Conservation (phyloP, 306 rosid species). For the Sechiopsis laciniata region DNA sequence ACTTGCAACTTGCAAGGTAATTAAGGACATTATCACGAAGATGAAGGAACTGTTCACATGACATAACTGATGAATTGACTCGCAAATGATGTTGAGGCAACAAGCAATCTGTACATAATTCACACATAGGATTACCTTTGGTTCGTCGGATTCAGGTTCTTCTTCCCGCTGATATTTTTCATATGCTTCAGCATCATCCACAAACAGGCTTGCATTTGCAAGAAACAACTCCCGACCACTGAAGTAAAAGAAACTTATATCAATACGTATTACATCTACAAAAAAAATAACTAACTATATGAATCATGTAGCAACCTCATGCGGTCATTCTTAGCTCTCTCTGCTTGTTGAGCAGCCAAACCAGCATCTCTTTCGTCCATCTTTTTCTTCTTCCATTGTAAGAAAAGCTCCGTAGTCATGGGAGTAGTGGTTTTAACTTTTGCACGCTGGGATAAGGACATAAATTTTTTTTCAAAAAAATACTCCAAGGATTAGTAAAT, state of each 20-base stretch:
- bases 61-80: neutral
- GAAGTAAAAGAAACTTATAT: conserved; percentile 23
- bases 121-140: conserved; percentile 41
- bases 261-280: neutral
- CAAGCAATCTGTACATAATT: neutral
- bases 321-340: conserved; percentile 93
- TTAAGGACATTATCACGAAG: neutral
- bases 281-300: neutral
- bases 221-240: conserved; percentile 75
- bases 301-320: conserved; percentile 56
- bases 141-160: conserved; percentile 41
- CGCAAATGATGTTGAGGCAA: neutral
- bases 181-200: conserved; percentile 92
- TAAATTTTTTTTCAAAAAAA: too few species aligned
- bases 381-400: conserved; percentile 86
- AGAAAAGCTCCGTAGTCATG: conserved; percentile 72
- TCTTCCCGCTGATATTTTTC: conserved; percentile 70
- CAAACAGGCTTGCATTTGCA: conserved; percentile 86
- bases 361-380: conserved; percentile 81
- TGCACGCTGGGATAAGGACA: conserved; percentile 54
- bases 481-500: too few species aligned
- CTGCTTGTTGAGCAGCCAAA: conserved; percentile 79
- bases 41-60: conserved; percentile 6
- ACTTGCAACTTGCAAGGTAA: neutral
- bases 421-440: conserved; percentile 65